Base-by-base conservation (phyloP, 139 green algal species). In the Ulvella scutata region DNA sequence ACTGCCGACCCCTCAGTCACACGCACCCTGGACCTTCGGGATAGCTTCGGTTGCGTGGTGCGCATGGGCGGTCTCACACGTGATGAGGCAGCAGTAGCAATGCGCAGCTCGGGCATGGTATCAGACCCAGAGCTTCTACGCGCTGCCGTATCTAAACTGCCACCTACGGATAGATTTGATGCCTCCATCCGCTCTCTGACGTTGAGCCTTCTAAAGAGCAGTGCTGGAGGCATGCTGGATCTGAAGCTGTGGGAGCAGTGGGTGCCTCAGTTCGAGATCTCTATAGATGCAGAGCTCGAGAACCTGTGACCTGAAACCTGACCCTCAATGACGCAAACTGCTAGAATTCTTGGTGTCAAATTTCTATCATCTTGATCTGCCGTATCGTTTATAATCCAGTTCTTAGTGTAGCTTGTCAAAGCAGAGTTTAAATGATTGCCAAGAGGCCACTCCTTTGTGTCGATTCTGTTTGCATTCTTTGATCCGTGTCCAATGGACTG, bases 1-100 rank as follows among this genome's bases (percentile, higher is more conserved):
- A 93, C 88, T 28, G 85, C 85, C 33, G 82, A 62, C 37, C 23
- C 76, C n/a, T n/a, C 31, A n/a, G 51, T 67, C 10, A 7, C 51
- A 26, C 51, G 17, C 51, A 67, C 51, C n/a, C 51, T 67, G 9
- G 51, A 67, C 51, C 51, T 67, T 26, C 77, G 37, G 40, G 28
- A 77, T n/a, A 38, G 33, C 33, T 78, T 38, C 31, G 73, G 31
- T 26, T 17, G 31, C 40, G 40, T 36, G 6, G n/a, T 38, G 51
- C 13, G 51, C 51, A 67, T 67, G 51, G 29, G 21, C n/a, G 39
- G 21, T 20, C 62, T 74, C 23, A 74, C 35, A 9, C 34, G 35
- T 0, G 62, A 74, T 31, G 62, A 74, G 35, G 62, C 62, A 1
- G 62, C 23, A 21, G 29, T 31, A 28, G 62, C 39, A 31, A 28